Conservation (phyloP, 2,329 filamentous ascomycete genomes). For the Epichloe sylvatica region DNA sequence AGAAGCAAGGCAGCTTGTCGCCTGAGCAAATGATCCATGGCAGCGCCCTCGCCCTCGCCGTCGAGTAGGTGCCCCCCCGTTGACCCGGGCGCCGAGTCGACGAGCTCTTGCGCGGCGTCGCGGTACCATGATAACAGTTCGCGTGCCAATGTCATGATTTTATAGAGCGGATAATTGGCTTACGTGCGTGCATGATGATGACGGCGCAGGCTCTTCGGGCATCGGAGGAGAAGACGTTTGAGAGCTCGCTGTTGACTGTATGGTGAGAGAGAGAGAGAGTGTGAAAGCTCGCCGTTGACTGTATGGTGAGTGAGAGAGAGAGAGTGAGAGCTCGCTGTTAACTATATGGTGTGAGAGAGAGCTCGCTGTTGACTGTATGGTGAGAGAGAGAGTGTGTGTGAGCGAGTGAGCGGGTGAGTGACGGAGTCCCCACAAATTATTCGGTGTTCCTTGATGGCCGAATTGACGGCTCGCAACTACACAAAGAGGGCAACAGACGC, state of each 20-base stretch:
- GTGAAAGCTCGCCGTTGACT: neutral
- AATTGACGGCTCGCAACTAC: too few species aligned
- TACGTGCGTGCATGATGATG: neutral
- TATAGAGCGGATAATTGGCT: too few species aligned
- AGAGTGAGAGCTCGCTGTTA: neutral
- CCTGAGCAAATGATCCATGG: conserved; percentile 15
- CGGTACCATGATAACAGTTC: conserved; percentile 12
- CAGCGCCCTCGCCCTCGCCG: conserved; percentile 7
- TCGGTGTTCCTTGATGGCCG: too few species aligned
- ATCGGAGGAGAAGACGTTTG: too few species aligned
- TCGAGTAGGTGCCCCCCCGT: neutral
- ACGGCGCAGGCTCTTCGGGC: too few species aligned
- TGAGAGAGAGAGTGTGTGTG: neutral
- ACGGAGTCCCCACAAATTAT: neutral
- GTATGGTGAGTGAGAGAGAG: neutral
- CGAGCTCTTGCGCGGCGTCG: conserved; percentile 11
- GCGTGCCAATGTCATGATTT: neutral
- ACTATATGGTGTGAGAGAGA: neutral
- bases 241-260: neutral
- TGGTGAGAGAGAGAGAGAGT: neutral
- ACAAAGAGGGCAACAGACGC: too few species aligned
- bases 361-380: neutral
- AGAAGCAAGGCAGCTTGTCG: conserved; percentile 16
- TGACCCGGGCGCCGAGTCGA: neutral
- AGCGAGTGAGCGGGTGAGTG: neutral